These are phyloP conservation scores for Silene coronaria DNA, from an alignment of 179 eudicot genomes.

Conservation along the genomic window DNA sequence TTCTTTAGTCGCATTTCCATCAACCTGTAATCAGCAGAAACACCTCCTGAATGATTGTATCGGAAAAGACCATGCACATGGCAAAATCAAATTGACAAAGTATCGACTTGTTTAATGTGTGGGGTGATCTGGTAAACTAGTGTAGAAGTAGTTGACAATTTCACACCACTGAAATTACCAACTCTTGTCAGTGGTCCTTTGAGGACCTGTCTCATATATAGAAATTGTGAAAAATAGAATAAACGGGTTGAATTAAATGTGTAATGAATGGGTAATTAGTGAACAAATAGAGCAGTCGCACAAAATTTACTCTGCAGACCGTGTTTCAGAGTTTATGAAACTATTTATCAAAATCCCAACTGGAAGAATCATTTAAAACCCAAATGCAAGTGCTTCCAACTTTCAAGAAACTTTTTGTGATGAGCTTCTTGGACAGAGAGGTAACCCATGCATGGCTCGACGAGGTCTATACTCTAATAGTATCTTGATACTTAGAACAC, in stretches of 20 bases:
- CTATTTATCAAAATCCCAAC: neutral
- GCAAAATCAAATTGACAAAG: neutral
- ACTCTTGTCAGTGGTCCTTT: too few species aligned
- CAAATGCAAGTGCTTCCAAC: too few species aligned
- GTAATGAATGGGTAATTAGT: too few species aligned
- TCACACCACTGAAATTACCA: too few species aligned
- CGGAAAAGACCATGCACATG: neutral
- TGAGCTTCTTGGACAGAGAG: neutral
- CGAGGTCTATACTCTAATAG: neutral
- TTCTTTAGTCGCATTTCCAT: slow-evolving; percentile 58
- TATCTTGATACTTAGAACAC: neutral
- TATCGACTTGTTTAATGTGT: too few species aligned
- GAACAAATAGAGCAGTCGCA: too few species aligned
- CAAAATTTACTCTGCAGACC: too few species aligned
- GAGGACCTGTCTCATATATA: too few species aligned
- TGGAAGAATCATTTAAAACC: too few species aligned
- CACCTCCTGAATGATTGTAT: neutral
- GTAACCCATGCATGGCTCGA: neutral
- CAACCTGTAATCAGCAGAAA: slow-evolving; percentile 42
- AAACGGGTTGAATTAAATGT: too few species aligned
- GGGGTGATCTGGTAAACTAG: neutral
- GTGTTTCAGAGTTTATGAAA: too few species aligned
- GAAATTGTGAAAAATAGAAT: too few species aligned
- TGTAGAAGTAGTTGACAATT: neutral
- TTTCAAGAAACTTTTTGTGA: neutral